These are phyloP conservation scores for Euphrasia confusa DNA, from an alignment of 257 asterid genomes.

Conservation along the genomic window DNA sequence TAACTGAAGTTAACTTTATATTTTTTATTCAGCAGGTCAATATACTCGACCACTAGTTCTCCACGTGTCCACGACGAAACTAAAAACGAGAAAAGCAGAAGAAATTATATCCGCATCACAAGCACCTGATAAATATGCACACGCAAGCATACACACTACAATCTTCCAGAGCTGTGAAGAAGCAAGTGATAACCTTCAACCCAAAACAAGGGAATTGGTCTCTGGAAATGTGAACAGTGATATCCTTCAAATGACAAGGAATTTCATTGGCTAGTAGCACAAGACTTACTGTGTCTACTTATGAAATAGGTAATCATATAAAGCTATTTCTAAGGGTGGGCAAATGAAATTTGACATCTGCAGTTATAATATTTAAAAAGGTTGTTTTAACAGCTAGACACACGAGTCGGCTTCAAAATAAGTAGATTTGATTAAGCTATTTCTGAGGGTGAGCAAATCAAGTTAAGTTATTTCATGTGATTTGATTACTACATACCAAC, in stretches of 20 bases:
- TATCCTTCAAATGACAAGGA: neutral
- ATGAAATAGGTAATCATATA: neutral
- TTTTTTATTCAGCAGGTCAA: neutral
- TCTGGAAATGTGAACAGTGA: neutral
- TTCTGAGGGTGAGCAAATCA: neutral
- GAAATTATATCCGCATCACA: neutral
- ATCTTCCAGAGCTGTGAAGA: neutral
- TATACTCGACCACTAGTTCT: neutral
- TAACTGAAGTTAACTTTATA: neutral
- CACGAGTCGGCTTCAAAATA: slow-evolving; percentile 1
- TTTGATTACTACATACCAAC: slow-evolving; percentile 54
- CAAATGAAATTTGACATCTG: slow-evolving; percentile 6
- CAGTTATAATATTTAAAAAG: slow-evolving; percentile 2
- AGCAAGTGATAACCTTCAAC: too few relatives aligned
- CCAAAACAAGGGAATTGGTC: too few relatives aligned
- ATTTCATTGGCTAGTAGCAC: neutral
- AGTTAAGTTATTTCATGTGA: neutral
- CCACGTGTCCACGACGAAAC: neutral
- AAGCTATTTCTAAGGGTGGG: neutral
- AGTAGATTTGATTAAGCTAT: neutral
- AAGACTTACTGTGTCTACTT: neutral
- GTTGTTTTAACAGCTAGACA: neutral
- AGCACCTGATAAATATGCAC: neutral
- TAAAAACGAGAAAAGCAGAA: neutral
- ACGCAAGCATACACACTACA: neutral